Percentiles rank a stretch among this genome's conserved stretches.
Conservation (phyloP, 768 basidiomycete genomes). For the Royoungia palumana region DNA sequence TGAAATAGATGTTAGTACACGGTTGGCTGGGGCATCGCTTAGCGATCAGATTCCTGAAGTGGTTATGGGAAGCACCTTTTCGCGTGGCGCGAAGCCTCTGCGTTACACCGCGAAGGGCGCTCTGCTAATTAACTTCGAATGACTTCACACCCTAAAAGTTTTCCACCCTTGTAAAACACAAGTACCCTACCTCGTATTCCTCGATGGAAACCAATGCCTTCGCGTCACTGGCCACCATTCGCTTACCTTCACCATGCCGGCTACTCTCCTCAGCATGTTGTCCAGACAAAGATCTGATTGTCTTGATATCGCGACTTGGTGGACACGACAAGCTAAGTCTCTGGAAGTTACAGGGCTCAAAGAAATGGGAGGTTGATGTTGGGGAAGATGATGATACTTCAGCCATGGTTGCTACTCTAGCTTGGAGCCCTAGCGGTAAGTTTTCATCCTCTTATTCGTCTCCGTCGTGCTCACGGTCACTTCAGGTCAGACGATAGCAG, state of each 20-base stretch:
- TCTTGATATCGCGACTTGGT: constrained; percentile 63
- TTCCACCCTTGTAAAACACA: constrained; percentile 7
- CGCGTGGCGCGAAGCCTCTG: constrained; percentile 26
- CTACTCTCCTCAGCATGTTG: constrained; percentile 67
- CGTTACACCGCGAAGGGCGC: constrained; percentile 17
- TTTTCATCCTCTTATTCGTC: constrained; percentile 7
- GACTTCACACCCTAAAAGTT: constrained; percentile 10
- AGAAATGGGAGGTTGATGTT: constrained; percentile 81
- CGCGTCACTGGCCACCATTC: constrained; percentile 51
- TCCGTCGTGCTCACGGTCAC: constrained; percentile 4
- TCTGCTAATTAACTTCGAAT: constrained; percentile 19
- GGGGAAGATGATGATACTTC: constrained; percentile 42
- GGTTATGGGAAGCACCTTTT: constrained; percentile 24
- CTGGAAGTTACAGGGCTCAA: constrained; percentile 78
- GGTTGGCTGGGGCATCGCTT: neutral
- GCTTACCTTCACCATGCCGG: constrained; percentile 55
- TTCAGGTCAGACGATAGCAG: constrained; percentile 66
- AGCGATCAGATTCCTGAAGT: constrained; percentile 4
- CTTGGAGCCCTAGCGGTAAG: constrained; percentile 83
- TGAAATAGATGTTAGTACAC: neutral
- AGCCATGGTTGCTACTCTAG: constrained; percentile 53
- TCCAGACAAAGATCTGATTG: constrained; percentile 79
- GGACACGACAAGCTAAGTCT: constrained; percentile 68
- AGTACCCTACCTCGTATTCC: neutral
- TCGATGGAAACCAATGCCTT: constrained; percentile 49